Evolutionary conservation across 495 filamentous ascomycete genomes (phyloP).

Genomic region (Jackrogersella minutella): DNA sequence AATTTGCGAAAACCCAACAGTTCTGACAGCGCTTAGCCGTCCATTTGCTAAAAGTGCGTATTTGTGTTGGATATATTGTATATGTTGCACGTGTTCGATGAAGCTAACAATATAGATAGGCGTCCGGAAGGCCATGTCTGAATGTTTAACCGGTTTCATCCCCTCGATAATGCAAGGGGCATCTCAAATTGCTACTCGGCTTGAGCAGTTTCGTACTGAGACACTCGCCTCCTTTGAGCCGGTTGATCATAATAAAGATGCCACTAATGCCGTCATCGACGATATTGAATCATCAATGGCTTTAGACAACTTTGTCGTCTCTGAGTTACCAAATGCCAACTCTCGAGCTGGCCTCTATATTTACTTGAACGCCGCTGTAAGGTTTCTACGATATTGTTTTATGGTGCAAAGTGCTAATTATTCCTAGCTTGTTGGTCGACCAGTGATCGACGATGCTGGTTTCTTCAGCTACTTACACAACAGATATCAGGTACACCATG

Average conservation of each 20-base stretch:
- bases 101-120: conserved; percentile 44
- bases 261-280: conserved; percentile 55
- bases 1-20: conserved; percentile 59
- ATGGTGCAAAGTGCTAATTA: conserved; percentile 45
- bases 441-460: conserved; percentile 80
- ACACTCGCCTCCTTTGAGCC: conserved; percentile 57
- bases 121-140: conserved; percentile 55
- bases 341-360: conserved; percentile 91
- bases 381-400: conserved; percentile 22
- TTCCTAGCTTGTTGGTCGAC: conserved; percentile 76
- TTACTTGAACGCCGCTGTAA: conserved; percentile 86
- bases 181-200: conserved; percentile 55
- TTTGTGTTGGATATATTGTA: conserved; percentile 19
- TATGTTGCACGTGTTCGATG: background rate
- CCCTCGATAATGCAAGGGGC: conserved; percentile 60
- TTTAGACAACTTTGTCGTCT: conserved; percentile 63
- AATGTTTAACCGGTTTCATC: conserved; percentile 60
- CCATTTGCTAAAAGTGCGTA: conserved; percentile 54
- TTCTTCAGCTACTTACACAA: conserved; percentile 81
- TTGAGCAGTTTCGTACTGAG: conserved; percentile 62
- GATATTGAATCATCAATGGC: conserved; percentile 57
- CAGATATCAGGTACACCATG: conserved; percentile 71
- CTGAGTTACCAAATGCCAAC: conserved; percentile 73
- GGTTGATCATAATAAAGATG: conserved; percentile 54
- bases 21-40: conserved; percentile 55